Evolutionary conservation across 2,329 filamentous ascomycete genomes (phyloP).

Genomic region (Chaetomiaceae sp.): DNA sequence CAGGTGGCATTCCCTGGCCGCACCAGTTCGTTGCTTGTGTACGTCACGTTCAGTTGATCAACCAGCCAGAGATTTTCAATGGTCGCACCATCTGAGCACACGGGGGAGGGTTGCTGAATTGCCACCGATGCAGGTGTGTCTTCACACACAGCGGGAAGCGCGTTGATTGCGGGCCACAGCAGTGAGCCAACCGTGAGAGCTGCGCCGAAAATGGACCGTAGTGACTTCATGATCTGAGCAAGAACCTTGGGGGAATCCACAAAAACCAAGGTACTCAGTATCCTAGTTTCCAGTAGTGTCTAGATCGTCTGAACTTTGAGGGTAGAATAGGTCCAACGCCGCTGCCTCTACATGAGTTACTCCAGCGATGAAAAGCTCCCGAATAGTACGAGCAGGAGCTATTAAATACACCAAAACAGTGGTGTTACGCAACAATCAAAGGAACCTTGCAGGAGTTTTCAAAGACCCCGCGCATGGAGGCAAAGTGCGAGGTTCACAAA

Average conservation of each 20-base stretch:
- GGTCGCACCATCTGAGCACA: constrained; percentile 4
- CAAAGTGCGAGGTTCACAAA: not conserved
- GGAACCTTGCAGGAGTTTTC: too few relatives aligned
- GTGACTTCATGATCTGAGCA: not conserved
- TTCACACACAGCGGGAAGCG: not conserved
- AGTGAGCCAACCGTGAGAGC: not conserved
- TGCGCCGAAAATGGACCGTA: not conserved
- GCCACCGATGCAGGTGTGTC: not conserved
- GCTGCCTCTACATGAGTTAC: too few relatives aligned
- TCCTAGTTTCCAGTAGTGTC: too few relatives aligned
- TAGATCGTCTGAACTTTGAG: too few relatives aligned
- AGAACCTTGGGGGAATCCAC: not conserved
- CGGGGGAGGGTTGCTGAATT: not conserved
- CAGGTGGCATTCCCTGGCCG: constrained; percentile 15
- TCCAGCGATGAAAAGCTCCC: too few relatives aligned
- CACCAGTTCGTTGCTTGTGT: constrained; percentile 14
- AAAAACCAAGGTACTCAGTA: too few relatives aligned
- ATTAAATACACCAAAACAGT: too few relatives aligned
- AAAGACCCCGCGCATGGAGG: not conserved
- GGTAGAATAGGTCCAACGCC: too few relatives aligned
- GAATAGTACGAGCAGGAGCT: too few relatives aligned
- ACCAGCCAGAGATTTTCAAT: constrained; percentile 17
- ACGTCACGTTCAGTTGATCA: constrained; percentile 10
- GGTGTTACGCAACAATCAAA: too few relatives aligned
- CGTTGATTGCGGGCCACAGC: not conserved